Conservation (phyloP, 176 grass and related monocot species). For the Luzula sylvatica region DNA sequence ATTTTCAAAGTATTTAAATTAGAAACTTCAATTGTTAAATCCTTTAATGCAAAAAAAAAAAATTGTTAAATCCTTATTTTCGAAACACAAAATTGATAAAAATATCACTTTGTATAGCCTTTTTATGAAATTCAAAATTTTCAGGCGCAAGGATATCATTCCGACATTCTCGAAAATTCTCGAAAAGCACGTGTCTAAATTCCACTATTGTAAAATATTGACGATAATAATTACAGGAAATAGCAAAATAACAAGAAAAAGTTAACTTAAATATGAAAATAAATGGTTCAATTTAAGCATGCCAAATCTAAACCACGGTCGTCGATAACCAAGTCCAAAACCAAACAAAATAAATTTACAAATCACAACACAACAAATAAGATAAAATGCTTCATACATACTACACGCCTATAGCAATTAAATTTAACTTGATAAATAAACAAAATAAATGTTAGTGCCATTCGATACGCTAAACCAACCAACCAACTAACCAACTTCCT, state of each 20-base stretch:
- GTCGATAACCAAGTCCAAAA: slow-evolving; percentile 5
- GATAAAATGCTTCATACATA: slow-evolving; percentile 10
- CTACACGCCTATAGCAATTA: background rate
- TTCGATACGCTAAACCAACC: slow-evolving; percentile 1
- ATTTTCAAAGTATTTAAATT: no score
- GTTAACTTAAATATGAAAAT: background rate
- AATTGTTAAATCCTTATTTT: no score
- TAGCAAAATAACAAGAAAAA: background rate
- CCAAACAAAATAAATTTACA: background rate
- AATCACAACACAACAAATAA: slow-evolving; percentile 23
- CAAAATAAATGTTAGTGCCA: slow-evolving; percentile 11
- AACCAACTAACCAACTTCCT: background rate
- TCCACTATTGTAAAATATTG: background rate
- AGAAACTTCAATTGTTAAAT: no score
- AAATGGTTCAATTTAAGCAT: slow-evolving; percentile 3
- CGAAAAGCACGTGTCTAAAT: no score
- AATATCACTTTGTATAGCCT: no score
- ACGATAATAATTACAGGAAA: background rate
- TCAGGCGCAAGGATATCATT: no score
- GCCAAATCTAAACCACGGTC: background rate
- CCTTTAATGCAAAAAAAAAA: no score
- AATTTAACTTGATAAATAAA: slow-evolving; percentile 17
- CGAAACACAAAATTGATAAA: no score
- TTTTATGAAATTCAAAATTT: no score
- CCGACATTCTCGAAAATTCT: no score